Evolutionary conservation across 176 grass and related monocot genomes (phyloP), one percentile per base, ranked within the genome.

Genomic region (Hsuehochloa calcarea): DNA sequence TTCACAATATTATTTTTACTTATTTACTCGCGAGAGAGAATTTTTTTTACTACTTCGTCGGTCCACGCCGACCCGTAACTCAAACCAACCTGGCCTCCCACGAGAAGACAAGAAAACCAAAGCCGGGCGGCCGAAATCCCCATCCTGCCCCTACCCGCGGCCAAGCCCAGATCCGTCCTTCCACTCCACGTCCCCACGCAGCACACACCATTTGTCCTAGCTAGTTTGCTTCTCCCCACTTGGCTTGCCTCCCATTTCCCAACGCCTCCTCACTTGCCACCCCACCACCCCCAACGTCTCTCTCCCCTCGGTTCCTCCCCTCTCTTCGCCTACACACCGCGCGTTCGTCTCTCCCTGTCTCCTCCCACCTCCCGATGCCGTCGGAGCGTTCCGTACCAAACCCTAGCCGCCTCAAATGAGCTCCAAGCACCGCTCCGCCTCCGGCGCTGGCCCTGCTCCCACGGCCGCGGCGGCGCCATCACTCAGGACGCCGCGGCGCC

Each of bases 241-340:
- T 16, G 10, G 13, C 29, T 65, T 40, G 26, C 60, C 29, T 85
- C 83, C 79, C 89, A n/a, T 35, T 80, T 79, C 56, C 82, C 85
- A 66, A 88, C 70, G 68, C 55, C 71, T 17, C 83, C 46, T 6
- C 45, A 3, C n/a, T 20, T 29, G 26, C 49, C 38, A 51, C 54
- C 44, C 72, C 60, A 65, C 82, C 49, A 17, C 61, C 56, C 78
- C 67, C 89, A 96, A 91, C 91, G 91, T 96, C 93, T 93, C 93
- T 93, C 88, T 88, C 29, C 59, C 75, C 41, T 46, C 45, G 31
- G 31, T 35, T 43, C 58, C 49, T 12, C 70, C 12, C 19, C 45
- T 54, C n/a, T 27, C 62, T 26, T 1, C 29, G 12, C 13, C 3
- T 17, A 31, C 81, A 34, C 83, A 1, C 29, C 5, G 37, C 79